A percentile compares a stretch with the other conserved stretches of the same genome.
These are phyloP conservation scores for Talaromyces marneffei DNA, from an alignment of 2,329 filamentous ascomycete species.

Conservation along the genomic window DNA sequence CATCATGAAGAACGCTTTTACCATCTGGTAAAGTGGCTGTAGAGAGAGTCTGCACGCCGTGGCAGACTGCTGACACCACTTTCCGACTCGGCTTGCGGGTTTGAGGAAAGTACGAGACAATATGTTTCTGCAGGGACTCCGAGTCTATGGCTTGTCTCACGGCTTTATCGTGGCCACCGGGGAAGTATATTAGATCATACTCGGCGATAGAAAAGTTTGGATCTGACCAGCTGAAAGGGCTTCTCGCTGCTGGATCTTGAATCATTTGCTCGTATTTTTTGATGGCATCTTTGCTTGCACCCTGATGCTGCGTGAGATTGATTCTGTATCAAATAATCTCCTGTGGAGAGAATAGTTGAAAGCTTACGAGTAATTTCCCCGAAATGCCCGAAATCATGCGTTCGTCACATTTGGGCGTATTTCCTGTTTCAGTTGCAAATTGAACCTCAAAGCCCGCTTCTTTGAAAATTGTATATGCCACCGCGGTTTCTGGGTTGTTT, in stretches of 20 bases:
- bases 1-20: slow-evolving; percentile 45
- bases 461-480: slow-evolving; percentile 47
- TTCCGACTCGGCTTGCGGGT: slow-evolving; percentile 44
- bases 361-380: slow-evolving; percentile 46
- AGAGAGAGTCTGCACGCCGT: slow-evolving; percentile 49
- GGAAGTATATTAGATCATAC: slow-evolving; percentile 48
- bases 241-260: slow-evolving; percentile 37
- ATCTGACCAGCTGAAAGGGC: slow-evolving; percentile 44
- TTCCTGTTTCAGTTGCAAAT: slow-evolving; percentile 49
- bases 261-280: slow-evolving; percentile 43
- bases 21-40: slow-evolving; percentile 38
- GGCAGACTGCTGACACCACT: slow-evolving; percentile 47
- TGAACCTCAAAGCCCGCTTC: slow-evolving; percentile 44
- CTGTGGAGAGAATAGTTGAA: not conserved
- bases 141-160: slow-evolving; percentile 50
- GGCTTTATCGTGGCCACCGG: slow-evolving; percentile 50
- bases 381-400: slow-evolving; percentile 48
- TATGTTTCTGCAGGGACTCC: slow-evolving; percentile 38
- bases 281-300: slow-evolving; percentile 41
- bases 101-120: slow-evolving; percentile 45
- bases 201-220: slow-evolving; percentile 41
- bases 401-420: slow-evolving; percentile 44
- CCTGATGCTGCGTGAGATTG: slow-evolving; percentile 27
- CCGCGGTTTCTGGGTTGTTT: slow-evolving; percentile 41
- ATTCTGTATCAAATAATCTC: not conserved